Conservation (phyloP, 2,329 filamentous ascomycete genomes). For the Hymenoscyphus occultus region DNA sequence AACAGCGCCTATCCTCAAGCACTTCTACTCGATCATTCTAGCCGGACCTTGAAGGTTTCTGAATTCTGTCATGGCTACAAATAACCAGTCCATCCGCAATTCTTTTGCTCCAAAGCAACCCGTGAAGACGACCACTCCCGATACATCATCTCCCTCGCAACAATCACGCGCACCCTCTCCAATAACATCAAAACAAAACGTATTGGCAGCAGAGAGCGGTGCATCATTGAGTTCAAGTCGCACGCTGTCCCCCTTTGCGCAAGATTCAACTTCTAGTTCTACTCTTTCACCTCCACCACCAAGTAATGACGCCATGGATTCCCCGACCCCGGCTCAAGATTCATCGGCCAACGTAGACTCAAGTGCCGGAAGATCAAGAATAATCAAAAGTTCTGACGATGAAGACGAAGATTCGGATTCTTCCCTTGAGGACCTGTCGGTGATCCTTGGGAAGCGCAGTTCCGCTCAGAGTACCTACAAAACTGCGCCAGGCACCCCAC, state of each 20-base stretch:
- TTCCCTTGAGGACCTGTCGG: neutral
- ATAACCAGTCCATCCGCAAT: conserved; percentile 1
- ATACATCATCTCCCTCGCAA: neutral
- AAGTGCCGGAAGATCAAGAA: neutral
- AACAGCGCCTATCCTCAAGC: neutral
- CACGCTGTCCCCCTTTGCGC: neutral
- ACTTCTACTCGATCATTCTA: neutral
- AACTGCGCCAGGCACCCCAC: conserved; percentile 2
- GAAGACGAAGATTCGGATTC: conserved; percentile 11
- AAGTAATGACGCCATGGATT: conserved; percentile 4
- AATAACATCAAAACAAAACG: neutral
- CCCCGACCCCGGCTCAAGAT: neutral
- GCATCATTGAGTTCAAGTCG: neutral
- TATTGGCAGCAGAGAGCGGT: neutral
- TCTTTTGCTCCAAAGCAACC: conserved; percentile 11
- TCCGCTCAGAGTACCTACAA: neutral
- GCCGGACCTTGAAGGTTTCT: neutral
- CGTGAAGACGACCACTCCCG: neutral
- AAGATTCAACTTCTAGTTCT: neutral
- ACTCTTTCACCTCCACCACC: conserved; percentile 11
- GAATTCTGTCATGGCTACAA: neutral
- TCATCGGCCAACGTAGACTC: neutral
- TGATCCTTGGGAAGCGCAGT: neutral
- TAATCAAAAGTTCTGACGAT: conserved; percentile 9
- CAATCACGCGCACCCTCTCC: neutral